phyloP scores from a whole-genome alignment of 495 filamentous ascomycete species.

The Trichoderma erinaceum region DNA sequence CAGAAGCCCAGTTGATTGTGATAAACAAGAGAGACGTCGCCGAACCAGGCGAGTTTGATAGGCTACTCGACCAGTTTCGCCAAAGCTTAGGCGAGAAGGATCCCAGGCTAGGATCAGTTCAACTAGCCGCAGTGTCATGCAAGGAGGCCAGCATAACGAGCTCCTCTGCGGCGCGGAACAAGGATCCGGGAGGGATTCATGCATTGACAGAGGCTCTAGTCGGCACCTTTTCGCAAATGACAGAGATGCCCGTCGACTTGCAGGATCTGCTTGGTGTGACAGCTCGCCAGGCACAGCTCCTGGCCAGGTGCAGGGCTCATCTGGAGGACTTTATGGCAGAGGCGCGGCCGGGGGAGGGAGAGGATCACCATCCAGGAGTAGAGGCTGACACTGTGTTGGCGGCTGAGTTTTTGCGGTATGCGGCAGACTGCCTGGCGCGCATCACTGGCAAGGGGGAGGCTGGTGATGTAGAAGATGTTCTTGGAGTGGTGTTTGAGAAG shows the following conservation, averaged over 20 bases:
- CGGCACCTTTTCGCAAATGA: constrained; percentile 65
- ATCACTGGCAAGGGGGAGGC: constrained; percentile 83
- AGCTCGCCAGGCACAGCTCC: constrained; percentile 76
- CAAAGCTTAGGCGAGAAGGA: constrained; percentile 28
- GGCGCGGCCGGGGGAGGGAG: constrained; percentile 22
- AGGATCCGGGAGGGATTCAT: constrained; percentile 62
- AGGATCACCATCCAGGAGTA: constrained; percentile 23
- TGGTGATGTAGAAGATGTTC: constrained; percentile 92
- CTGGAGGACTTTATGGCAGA: constrained; percentile 62
- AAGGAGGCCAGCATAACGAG: constrained; percentile 26
- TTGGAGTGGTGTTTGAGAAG: constrained; percentile 98
- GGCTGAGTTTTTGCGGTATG: constrained; percentile 81
- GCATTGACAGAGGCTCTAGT: constrained; percentile 60
- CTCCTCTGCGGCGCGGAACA: constrained; percentile 9
- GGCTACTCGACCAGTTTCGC: constrained; percentile 29
- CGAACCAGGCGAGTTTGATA: constrained; percentile 21
- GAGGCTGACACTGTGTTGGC: constrained; percentile 77
- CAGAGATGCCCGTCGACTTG: constrained; percentile 51
- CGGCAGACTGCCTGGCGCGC: constrained; percentile 70
- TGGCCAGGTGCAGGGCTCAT: constrained; percentile 62
- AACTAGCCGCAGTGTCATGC: constrained; percentile 61
- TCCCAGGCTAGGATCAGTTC: constrained; percentile 22
- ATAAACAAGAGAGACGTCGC: constrained; percentile 79
- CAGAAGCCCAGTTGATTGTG: constrained; percentile 59
- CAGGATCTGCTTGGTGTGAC: constrained; percentile 86